Percentiles rank a stretch among this genome's conserved stretches.
Evolutionary conservation across 305 asterid genomes (phyloP).

Genomic region (Rubia balearica): DNA sequence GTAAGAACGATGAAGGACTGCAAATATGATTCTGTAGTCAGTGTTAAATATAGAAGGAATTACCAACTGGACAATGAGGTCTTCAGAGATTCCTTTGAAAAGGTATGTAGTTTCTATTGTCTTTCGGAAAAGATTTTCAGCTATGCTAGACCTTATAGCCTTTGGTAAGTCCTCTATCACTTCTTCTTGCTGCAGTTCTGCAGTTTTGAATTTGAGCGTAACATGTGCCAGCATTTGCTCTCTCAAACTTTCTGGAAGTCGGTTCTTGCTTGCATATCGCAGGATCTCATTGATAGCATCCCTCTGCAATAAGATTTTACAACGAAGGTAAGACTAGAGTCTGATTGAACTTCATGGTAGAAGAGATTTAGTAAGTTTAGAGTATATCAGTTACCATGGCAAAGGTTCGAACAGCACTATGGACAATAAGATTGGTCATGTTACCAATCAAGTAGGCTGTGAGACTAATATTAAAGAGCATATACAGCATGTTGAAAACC

Average conservation of each 20-base stretch:
- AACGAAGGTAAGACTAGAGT: neutral
- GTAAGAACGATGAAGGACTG: neutral
- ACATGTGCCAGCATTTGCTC: slow-evolving; percentile 87
- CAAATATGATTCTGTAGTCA: neutral
- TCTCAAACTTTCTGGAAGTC: slow-evolving; percentile 70
- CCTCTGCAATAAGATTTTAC: slow-evolving; percentile 42
- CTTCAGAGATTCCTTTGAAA: slow-evolving; percentile 74
- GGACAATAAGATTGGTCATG: slow-evolving; percentile 92
- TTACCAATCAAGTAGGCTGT: slow-evolving; percentile 87
- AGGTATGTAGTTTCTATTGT: slow-evolving; percentile 66
- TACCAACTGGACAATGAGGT: slow-evolving; percentile 82
- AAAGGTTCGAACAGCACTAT: slow-evolving; percentile 59
- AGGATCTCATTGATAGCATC: slow-evolving; percentile 65
- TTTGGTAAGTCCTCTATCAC: slow-evolving; percentile 71
- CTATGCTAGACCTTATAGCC: slow-evolving; percentile 85
- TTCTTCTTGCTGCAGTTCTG: slow-evolving; percentile 88
- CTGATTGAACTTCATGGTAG: neutral
- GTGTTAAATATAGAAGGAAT: slow-evolving; percentile 5
- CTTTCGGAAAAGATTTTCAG: slow-evolving; percentile 67
- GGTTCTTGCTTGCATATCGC: slow-evolving; percentile 77
- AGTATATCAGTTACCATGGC: slow-evolving; percentile 50
- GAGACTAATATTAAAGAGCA: slow-evolving; percentile 93
- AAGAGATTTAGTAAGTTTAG: neutral
- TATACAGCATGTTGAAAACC: slow-evolving; percentile 71
- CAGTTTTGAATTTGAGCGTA: slow-evolving; percentile 80